A percentile compares a stretch with the other conserved stretches of the same genome.
phyloP scores from a whole-genome alignment of 345 rosid species.

The Pelargonium nanum region DNA sequence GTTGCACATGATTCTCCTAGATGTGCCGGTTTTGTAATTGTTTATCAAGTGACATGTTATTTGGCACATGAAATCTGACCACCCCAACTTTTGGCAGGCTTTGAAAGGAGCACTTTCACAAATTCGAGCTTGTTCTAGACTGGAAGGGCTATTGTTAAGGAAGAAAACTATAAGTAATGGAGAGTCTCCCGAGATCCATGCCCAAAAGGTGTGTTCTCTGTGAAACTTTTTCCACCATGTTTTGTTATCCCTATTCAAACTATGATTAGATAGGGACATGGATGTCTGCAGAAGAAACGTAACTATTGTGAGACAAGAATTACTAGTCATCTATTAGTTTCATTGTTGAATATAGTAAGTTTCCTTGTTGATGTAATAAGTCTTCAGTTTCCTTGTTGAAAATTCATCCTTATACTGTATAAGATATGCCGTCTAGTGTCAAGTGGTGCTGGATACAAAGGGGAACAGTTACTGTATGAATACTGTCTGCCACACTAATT shows the following conservation, averaged over 20 bases:
- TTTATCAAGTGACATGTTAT: background rate
- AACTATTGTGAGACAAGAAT: background rate
- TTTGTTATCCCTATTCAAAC: background rate
- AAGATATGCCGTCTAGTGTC: too few species aligned
- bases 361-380: too few species aligned
- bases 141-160: slow-evolving; percentile 70
- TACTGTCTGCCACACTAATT: too few species aligned
- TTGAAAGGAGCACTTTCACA: slow-evolving; percentile 68
- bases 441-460: too few species aligned
- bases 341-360: too few species aligned
- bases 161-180: slow-evolving; percentile 63
- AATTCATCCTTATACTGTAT: too few species aligned
- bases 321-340: too few species aligned
- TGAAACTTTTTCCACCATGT: too few species aligned
- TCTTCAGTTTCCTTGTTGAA: too few species aligned
- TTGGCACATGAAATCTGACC: slow-evolving; percentile 2
- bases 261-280: background rate
- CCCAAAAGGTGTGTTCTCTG: slow-evolving; percentile 59
- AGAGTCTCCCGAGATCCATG: slow-evolving; percentile 84
- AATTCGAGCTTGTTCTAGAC: slow-evolving; percentile 60
- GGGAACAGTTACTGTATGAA: too few species aligned
- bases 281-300: background rate
- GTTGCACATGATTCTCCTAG: background rate
- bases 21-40: background rate
- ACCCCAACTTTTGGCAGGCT: slow-evolving; percentile 33